A percentile compares a stretch with the other conserved stretches of the same genome.
These are phyloP conservation scores for Ramichloridium luteum DNA, from an alignment of 2,329 filamentous ascomycete species.

Conservation along the genomic window DNA sequence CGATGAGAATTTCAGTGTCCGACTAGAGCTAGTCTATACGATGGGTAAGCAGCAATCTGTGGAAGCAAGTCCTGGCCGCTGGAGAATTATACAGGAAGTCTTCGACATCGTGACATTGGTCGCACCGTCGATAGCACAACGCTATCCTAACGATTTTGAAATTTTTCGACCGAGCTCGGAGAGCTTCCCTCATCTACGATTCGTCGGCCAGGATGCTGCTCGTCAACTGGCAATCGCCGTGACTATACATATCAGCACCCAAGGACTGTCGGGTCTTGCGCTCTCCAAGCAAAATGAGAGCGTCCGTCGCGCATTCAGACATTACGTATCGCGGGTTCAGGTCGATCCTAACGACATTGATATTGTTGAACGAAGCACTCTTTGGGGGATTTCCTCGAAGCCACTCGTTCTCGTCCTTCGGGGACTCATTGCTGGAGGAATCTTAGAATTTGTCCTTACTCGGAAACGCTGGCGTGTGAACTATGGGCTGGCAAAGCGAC, in stretches of 20 bases:
- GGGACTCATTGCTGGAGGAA: conserved; percentile 48
- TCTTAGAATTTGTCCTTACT: conserved; percentile 47
- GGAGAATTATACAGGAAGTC: conserved; percentile 27
- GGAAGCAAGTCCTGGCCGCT: conserved; percentile 30
- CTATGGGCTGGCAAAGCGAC: conserved; percentile 37
- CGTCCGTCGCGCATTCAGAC: conserved; percentile 8
- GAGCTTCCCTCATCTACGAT: conserved; percentile 44
- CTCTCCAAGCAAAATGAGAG: conserved; percentile 7
- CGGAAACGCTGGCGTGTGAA: conserved; percentile 57
- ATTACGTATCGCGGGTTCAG: conserved; percentile 11
- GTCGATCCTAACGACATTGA: conserved; percentile 3
- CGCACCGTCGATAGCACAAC: conserved; percentile 1
- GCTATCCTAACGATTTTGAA: conserved; percentile 12
- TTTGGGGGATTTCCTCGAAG: conserved; percentile 15
- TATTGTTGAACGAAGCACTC: conserved; percentile 6
- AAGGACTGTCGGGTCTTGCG: conserved; percentile 13
- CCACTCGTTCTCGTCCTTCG: conserved; percentile 39
- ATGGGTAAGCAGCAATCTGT: conserved; percentile 30
- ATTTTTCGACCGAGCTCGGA: conserved; percentile 5
- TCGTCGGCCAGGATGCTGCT: conserved; percentile 35
- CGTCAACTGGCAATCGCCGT: conserved; percentile 20
- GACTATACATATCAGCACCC: conserved; percentile 23
- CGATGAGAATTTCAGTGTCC: conserved; percentile 31
- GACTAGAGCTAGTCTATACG: conserved; percentile 34
- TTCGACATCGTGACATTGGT: conserved; percentile 21